phyloP scores from a whole-genome alignment of 345 rosid genomes.

The Populus deltoides region DNA sequence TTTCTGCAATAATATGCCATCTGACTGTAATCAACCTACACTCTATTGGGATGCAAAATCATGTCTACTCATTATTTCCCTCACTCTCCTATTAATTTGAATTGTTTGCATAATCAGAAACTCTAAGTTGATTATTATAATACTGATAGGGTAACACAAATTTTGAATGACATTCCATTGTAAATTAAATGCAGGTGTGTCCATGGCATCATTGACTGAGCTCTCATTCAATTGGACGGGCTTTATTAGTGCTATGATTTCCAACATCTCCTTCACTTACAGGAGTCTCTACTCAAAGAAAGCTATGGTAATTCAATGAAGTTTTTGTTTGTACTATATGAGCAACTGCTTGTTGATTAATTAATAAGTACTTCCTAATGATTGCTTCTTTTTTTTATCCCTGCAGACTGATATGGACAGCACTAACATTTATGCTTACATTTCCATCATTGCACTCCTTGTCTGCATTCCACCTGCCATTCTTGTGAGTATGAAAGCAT shows the following conservation, averaged over 20 bases:
- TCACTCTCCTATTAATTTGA: neutral
- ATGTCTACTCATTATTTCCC: neutral
- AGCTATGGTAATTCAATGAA: constrained; percentile 68
- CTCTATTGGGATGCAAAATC: neutral
- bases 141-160: neutral
- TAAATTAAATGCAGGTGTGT: constrained; percentile 50
- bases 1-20: neutral
- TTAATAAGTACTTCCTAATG: neutral
- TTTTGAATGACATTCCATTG: neutral
- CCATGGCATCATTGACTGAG: constrained; percentile 92
- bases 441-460: constrained; percentile 86
- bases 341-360: neutral
- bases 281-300: constrained; percentile 93
- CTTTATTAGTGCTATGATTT: constrained; percentile 96
- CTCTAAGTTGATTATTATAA: neutral
- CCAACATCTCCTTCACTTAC: constrained; percentile 94
- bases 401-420: constrained; percentile 98
- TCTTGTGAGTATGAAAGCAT: constrained; percentile 48
- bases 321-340: neutral
- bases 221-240: constrained; percentile 96
- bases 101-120: neutral
- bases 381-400: neutral
- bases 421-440: constrained; percentile 89
- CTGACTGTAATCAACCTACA: neutral
- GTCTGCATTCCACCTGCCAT: constrained; percentile 94